A percentile compares a stretch with the other conserved stretches of the same genome.
Conservation (phyloP, 2,329 filamentous ascomycete genomes). For the Sporothrix curviconia region DNA sequence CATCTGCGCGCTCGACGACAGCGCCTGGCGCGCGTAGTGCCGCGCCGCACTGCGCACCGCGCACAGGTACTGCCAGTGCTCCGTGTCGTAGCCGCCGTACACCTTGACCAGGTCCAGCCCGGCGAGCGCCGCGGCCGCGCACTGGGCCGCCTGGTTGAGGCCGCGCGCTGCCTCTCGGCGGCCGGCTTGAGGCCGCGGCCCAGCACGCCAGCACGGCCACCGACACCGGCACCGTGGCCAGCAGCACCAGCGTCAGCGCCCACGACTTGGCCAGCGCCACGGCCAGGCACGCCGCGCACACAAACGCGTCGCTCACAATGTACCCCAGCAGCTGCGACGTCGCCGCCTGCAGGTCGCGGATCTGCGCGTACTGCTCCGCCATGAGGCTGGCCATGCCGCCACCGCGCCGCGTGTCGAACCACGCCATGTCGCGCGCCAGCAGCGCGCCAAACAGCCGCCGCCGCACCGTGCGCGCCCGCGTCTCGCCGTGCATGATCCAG, state of each 20-base stretch:
- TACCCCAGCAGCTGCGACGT: conserved; percentile 75
- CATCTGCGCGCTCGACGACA: conserved; percentile 48
- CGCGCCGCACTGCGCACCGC: conserved; percentile 24
- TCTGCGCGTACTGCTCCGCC: conserved; percentile 69
- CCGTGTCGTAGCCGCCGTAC: conserved; percentile 68
- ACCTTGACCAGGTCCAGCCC: conserved; percentile 82
- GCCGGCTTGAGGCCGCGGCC: conserved; percentile 56
- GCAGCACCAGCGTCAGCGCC: conserved; percentile 73
- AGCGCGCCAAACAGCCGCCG: conserved; percentile 60
- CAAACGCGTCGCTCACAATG: conserved; percentile 56
- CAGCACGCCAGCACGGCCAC: conserved; percentile 52
- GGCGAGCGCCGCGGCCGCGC: conserved; percentile 60
- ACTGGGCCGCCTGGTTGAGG: conserved; percentile 67
- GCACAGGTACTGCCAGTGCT: conserved; percentile 57
- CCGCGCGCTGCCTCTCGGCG: conserved; percentile 61
- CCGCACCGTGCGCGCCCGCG: conserved; percentile 64
- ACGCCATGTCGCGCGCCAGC: conserved; percentile 66
- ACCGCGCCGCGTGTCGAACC: conserved; percentile 69
- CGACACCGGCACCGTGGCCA: conserved; percentile 66
- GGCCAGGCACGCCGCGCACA: conserved; percentile 56
- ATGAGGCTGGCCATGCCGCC: conserved; percentile 68
- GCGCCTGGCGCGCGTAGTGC: conserved; percentile 62
- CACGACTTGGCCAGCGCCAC: conserved; percentile 76
- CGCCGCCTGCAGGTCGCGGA: conserved; percentile 72
- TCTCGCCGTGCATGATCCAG: conserved; percentile 75